Evolutionary conservation across 176 grass and related monocot species (phyloP).

Genomic region (Elymus sibiricus): DNA sequence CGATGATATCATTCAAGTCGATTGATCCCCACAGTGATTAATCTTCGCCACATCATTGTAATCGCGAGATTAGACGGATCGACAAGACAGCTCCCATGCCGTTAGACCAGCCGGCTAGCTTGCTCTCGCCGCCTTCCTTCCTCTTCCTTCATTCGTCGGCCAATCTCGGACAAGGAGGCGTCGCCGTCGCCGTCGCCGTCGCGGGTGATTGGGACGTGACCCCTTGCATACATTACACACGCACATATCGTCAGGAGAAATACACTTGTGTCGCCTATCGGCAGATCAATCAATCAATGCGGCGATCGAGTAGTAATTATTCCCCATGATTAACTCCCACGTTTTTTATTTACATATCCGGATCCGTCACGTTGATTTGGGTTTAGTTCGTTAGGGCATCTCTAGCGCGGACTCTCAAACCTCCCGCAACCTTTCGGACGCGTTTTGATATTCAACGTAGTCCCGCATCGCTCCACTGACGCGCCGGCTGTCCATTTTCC

Average conservation of each 20-base stretch:
- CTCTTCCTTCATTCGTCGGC: not conserved
- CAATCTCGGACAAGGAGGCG: not conserved
- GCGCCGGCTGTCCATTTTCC: too few relatives aligned
- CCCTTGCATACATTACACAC: not conserved
- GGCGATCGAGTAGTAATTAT: not conserved
- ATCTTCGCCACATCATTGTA: not conserved
- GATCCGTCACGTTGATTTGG: not conserved
- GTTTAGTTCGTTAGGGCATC: not conserved
- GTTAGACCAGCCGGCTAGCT: not conserved
- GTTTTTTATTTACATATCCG: not conserved
- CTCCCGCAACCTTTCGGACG: too few relatives aligned
- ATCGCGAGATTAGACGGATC: not conserved
- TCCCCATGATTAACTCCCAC: slow-evolving; percentile 22
- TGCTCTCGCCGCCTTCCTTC: not conserved
- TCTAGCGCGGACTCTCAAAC: too few relatives aligned
- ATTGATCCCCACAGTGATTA: not conserved
- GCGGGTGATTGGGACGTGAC: not conserved
- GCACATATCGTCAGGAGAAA: slow-evolving; percentile 11
- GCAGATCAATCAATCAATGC: not conserved
- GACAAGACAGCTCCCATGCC: not conserved
- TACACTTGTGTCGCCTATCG: not conserved
- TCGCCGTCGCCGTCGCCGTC: not conserved
- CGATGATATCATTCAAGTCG: not conserved
- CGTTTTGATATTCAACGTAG: too few relatives aligned
- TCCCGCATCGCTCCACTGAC: too few relatives aligned